Conservation (phyloP, 805 yeast species). For the Groenewaldozyma salmanticensis region DNA sequence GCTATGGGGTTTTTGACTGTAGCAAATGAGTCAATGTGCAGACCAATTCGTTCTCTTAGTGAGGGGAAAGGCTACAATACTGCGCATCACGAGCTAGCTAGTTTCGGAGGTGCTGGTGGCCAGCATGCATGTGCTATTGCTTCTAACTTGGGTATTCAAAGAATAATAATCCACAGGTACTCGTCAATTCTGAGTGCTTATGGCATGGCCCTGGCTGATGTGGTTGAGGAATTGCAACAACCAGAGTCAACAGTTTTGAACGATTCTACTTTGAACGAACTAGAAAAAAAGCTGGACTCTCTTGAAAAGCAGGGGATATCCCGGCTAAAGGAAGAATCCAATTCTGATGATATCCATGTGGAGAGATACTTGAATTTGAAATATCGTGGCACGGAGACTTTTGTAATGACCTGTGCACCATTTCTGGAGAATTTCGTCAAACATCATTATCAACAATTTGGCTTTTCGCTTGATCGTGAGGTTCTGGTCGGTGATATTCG, state of each 20-base stretch:
- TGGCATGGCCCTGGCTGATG: slow-evolving; percentile 82
- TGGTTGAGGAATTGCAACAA: slow-evolving; percentile 68
- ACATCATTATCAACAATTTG: slow-evolving; percentile 62
- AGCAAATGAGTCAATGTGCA: slow-evolving; percentile 84
- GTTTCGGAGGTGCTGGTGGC: slow-evolving; percentile 94
- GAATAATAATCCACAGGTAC: slow-evolving; percentile 66
- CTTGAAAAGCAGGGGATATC: slow-evolving; percentile 49
- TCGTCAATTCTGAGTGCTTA: slow-evolving; percentile 81
- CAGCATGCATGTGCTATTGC: slow-evolving; percentile 81
- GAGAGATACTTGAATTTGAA: slow-evolving; percentile 70
- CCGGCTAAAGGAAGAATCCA: not conserved
- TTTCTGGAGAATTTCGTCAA: slow-evolving; percentile 36
- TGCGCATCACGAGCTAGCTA: slow-evolving; percentile 58
- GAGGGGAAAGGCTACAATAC: slow-evolving; percentile 73
- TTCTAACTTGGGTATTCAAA: slow-evolving; percentile 52
- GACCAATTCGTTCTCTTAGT: slow-evolving; percentile 76
- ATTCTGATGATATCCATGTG: slow-evolving; percentile 33
- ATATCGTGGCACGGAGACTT: slow-evolving; percentile 85
- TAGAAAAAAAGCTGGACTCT: slow-evolving; percentile 38
- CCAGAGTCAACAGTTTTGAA: slow-evolving; percentile 47
- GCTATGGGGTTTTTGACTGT: slow-evolving; percentile 76
- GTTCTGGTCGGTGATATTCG: slow-evolving; percentile 65
- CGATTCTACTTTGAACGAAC: slow-evolving; percentile 21
- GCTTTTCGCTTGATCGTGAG: slow-evolving; percentile 51
- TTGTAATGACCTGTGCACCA: slow-evolving; percentile 48